Conservation (phyloP, 2,329 filamentous ascomycete genomes). For the Xylaria sp. region DNA sequence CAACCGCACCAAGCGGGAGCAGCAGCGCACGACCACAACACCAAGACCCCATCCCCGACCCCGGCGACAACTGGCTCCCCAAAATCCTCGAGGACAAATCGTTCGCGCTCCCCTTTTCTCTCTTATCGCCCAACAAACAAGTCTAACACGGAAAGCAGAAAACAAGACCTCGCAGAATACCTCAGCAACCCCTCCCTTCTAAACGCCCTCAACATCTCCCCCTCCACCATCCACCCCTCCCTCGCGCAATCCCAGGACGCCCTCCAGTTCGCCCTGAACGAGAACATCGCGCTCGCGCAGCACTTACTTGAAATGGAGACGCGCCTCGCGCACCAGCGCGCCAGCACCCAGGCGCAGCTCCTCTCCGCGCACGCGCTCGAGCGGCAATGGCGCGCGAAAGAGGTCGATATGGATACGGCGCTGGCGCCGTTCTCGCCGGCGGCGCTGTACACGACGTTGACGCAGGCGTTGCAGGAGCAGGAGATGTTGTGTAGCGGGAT, state of each 20-base stretch:
- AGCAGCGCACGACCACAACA: constrained; percentile 3
- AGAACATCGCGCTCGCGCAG: constrained; percentile 66
- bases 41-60: constrained; percentile 43
- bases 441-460: constrained; percentile 76
- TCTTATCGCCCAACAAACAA: neutral
- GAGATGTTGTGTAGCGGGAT: constrained; percentile 73
- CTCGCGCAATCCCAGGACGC: constrained; percentile 58
- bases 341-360: constrained; percentile 71
- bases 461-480: constrained; percentile 74
- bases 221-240: constrained; percentile 65
- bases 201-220: constrained; percentile 65
- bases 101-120: constrained; percentile 40
- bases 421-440: constrained; percentile 80
- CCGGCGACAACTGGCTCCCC: constrained; percentile 73
- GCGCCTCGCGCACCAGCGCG: constrained; percentile 55
- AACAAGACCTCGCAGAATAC: constrained; percentile 69
- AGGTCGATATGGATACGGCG: constrained; percentile 81
- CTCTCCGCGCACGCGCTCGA: constrained; percentile 81
- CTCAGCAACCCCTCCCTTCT: constrained; percentile 62
- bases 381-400: constrained; percentile 85
- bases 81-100: constrained; percentile 72
- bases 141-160: constrained; percentile 43
- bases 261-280: constrained; percentile 59
- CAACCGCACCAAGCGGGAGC: constrained; percentile 2
- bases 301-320: constrained; percentile 57